Evolutionary conservation across 352 stramenopile species (phyloP).

Genomic region (Salisapilia sapeloensis): DNA sequence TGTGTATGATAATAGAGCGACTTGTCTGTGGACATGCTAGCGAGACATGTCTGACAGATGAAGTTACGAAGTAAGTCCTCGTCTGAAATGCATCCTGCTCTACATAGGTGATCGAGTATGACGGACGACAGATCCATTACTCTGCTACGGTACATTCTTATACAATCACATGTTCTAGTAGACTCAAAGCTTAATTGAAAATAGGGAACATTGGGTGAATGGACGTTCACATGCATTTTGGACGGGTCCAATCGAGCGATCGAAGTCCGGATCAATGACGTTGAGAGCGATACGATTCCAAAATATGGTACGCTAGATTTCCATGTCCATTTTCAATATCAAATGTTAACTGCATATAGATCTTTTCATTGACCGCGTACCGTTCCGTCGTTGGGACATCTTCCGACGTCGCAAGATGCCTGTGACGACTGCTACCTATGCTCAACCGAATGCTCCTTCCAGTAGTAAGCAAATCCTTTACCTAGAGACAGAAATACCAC

Average conservation of each 20-base stretch:
- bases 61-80: not conserved
- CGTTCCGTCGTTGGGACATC: slow-evolving; percentile 70
- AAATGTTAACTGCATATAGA: slow-evolving; percentile 11
- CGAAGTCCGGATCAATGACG: slow-evolving; percentile 76
- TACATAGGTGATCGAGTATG: slow-evolving; percentile 63
- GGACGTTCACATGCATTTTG: slow-evolving; percentile 63
- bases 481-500: not conserved
- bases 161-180: not conserved
- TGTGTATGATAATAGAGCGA: slow-evolving; percentile 1
- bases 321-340: not conserved
- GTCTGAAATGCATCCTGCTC: not conserved
- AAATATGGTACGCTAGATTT: slow-evolving; percentile 49
- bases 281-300: slow-evolving; percentile 49
- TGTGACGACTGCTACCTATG: slow-evolving; percentile 17
- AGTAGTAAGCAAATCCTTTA: slow-evolving; percentile 11
- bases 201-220: slow-evolving; percentile 54
- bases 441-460: slow-evolving; percentile 13
- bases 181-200: slow-evolving; percentile 1
- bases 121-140: slow-evolving; percentile 69
- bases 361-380: slow-evolving; percentile 58
- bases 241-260: slow-evolving; percentile 56
- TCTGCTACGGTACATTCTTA: slow-evolving; percentile 33
- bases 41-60: slow-evolving; percentile 3
- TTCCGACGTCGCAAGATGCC: slow-evolving; percentile 50
- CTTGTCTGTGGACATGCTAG: not conserved